phyloP scores from a whole-genome alignment of 768 basidiomycete species.

The Xerocomellus dryophilus region DNA sequence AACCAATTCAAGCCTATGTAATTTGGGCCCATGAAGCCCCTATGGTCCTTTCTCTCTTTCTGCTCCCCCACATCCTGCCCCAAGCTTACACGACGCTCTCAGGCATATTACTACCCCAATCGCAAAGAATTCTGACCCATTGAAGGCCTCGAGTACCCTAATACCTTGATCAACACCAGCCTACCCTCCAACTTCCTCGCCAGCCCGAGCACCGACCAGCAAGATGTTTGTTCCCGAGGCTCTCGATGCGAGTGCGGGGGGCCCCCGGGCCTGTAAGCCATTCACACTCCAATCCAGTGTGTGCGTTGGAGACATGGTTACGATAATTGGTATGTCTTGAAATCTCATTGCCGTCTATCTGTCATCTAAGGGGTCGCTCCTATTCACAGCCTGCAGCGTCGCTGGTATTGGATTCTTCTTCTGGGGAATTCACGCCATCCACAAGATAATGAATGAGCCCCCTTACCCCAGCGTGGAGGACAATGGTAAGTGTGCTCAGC shows the following conservation, averaged over 20 bases:
- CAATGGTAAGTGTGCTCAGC: neutral
- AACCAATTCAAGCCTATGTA: neutral
- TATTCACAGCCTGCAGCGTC: slow-evolving; percentile 13
- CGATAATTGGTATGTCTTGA: slow-evolving; percentile 19
- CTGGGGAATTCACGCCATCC: slow-evolving; percentile 21
- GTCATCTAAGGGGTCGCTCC: neutral
- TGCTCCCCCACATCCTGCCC: neutral
- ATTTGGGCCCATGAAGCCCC: neutral
- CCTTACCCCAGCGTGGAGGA: slow-evolving; percentile 6
- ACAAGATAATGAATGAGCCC: slow-evolving; percentile 18
- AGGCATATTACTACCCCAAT: neutral
- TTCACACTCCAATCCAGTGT: slow-evolving; percentile 10
- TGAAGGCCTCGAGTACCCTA: neutral
- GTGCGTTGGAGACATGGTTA: slow-evolving; percentile 24
- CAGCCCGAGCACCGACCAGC: neutral
- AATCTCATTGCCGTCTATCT: neutral
- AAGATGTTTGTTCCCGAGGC: slow-evolving; percentile 1
- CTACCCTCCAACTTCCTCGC: neutral
- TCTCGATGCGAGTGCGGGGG: neutral
- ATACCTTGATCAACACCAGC: neutral
- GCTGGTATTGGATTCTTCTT: slow-evolving; percentile 21
- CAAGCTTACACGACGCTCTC: neutral
- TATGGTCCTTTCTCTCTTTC: neutral
- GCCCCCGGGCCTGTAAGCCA: slow-evolving; percentile 9
- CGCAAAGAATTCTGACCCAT: neutral